Evolutionary conservation across 176 grass and related monocot species (phyloP).

Genomic region (Coix lacrymajobi): DNA sequence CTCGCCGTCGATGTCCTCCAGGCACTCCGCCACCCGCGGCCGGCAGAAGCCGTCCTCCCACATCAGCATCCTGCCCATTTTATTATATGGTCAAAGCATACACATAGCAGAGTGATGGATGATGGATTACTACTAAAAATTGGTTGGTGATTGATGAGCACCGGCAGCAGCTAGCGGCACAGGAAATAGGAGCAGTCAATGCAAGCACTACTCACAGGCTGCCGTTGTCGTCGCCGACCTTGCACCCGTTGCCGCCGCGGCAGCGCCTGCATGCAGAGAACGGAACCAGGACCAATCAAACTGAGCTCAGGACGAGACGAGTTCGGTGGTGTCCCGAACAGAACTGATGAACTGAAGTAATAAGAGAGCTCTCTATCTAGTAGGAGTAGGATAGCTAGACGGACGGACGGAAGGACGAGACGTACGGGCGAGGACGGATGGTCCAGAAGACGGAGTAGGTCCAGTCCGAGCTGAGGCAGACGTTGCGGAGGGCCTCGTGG

Average conservation of each 20-base stretch:
- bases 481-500: slow-evolving; percentile 86
- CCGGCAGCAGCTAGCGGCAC: not conserved
- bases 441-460: slow-evolving; percentile 99
- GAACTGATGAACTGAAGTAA: not conserved
- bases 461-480: slow-evolving; percentile 98
- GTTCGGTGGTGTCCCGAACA: too few relatives aligned
- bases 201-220: slow-evolving; percentile 61
- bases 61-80: slow-evolving; percentile 99
- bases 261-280: slow-evolving; percentile 43
- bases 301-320: too few relatives aligned
- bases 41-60: slow-evolving; percentile 99
- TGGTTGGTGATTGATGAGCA: not conserved
- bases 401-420: not conserved
- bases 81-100: not conserved
- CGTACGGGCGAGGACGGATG: slow-evolving; percentile 95
- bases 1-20: slow-evolving; percentile 94
- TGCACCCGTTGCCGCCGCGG: slow-evolving; percentile 93
- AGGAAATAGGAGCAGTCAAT: not conserved
- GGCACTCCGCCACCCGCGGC: slow-evolving; percentile 59
- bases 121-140: too few relatives aligned
- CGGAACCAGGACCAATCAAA: too few relatives aligned
- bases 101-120: not conserved
- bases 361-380: not conserved
- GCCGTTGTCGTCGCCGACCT: slow-evolving; percentile 98
- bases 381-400: not conserved